These are phyloP conservation scores for Aspergillus texensis DNA, from an alignment of 2,329 filamentous ascomycete genomes.

Conservation along the genomic window DNA sequence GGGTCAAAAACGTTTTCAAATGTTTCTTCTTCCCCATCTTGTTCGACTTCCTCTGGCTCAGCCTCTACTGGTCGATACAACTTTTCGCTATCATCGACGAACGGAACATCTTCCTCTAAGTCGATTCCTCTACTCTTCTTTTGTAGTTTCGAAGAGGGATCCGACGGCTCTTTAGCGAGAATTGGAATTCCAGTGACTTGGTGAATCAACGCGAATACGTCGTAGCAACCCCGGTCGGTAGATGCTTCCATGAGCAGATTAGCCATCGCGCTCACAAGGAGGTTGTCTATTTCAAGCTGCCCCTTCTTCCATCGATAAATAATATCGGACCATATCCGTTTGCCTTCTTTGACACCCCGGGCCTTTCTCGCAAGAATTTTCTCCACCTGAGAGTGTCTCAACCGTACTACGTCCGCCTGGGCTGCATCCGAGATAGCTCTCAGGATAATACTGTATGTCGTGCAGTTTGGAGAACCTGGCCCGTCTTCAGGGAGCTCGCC, in stretches of 20 bases:
- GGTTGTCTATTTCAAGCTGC: slow-evolving; percentile 72
- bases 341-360: slow-evolving; percentile 64
- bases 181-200: slow-evolving; percentile 76
- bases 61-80: slow-evolving; percentile 24
- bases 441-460: slow-evolving; percentile 82
- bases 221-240: slow-evolving; percentile 64
- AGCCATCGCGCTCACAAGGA: slow-evolving; percentile 79
- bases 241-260: slow-evolving; percentile 69
- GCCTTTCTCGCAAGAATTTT: slow-evolving; percentile 30
- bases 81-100: slow-evolving; percentile 31
- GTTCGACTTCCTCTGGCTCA: slow-evolving; percentile 16
- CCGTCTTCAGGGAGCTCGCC: slow-evolving; percentile 69
- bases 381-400: slow-evolving; percentile 33
- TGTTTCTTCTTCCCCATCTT: slow-evolving; percentile 29
- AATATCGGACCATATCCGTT: slow-evolving; percentile 79
- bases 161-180: slow-evolving; percentile 27
- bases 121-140: not conserved
- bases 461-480: slow-evolving; percentile 63
- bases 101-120: slow-evolving; percentile 31
- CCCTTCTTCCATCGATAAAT: slow-evolving; percentile 74
- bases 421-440: slow-evolving; percentile 67
- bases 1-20: slow-evolving; percentile 42
- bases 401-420: slow-evolving; percentile 31
- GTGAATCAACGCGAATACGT: slow-evolving; percentile 74
- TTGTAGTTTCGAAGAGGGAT: slow-evolving; percentile 2